Evolutionary conservation across 768 basidiomycete genomes (phyloP).

Genomic region (Russula compacta): DNA sequence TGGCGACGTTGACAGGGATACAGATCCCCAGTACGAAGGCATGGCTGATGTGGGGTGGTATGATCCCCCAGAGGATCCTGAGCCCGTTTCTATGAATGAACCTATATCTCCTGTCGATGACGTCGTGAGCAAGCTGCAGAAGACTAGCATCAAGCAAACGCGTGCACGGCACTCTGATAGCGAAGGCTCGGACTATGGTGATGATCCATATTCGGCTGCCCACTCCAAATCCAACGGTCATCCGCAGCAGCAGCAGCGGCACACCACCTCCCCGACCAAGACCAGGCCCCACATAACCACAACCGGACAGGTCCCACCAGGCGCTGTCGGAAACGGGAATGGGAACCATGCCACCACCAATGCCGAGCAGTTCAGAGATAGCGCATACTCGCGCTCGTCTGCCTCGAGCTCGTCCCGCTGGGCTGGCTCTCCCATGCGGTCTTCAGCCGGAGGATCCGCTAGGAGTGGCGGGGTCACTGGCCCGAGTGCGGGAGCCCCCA

Average conservation of each 20-base stretch:
- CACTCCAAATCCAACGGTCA: slow-evolving; percentile 2
- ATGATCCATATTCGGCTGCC: slow-evolving; percentile 18
- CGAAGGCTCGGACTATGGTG: slow-evolving; percentile 50
- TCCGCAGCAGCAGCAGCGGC: slow-evolving; percentile 18
- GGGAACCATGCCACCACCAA: not conserved
- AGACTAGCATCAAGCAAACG: slow-evolving; percentile 33
- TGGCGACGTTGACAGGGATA: slow-evolving; percentile 71
- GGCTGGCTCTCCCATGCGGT: slow-evolving; percentile 20
- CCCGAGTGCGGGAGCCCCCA: slow-evolving; percentile 49
- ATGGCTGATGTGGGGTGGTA: slow-evolving; percentile 41
- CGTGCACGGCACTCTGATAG: slow-evolving; percentile 43
- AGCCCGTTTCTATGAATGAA: slow-evolving; percentile 26
- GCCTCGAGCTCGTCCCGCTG: slow-evolving; percentile 19
- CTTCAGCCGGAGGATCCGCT: slow-evolving; percentile 34
- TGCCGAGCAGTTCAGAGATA: slow-evolving; percentile 21
- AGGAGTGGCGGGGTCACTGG: slow-evolving; percentile 54
- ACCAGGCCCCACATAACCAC: slow-evolving; percentile 1
- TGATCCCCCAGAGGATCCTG: slow-evolving; percentile 20
- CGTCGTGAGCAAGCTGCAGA: slow-evolving; percentile 24
- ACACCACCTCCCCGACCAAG: slow-evolving; percentile 19
- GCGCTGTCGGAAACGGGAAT: not conserved
- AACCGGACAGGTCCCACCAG: slow-evolving; percentile 4
- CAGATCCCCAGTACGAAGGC: slow-evolving; percentile 49
- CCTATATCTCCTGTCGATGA: slow-evolving; percentile 30
- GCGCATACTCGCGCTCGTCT: slow-evolving; percentile 27